Percentiles rank a stretch among this genome's conserved stretches.
Conservation (phyloP, 352 stramenopile species). For the Pythium biforme region DNA sequence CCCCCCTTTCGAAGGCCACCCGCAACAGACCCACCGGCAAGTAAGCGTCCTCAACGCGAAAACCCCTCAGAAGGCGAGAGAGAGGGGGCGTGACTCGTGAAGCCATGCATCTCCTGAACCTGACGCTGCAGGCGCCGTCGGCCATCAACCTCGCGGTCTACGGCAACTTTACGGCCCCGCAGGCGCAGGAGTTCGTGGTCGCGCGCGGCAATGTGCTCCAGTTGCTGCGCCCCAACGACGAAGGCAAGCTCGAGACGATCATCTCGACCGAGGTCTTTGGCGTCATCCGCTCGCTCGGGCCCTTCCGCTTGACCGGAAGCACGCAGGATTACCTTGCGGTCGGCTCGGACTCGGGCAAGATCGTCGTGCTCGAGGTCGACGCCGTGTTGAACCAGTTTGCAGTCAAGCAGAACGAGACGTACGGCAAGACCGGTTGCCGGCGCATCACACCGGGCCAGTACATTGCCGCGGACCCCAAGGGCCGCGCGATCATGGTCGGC, state of each 20-base stretch:
- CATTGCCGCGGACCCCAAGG: conserved; percentile 95
- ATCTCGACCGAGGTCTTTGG: conserved; percentile 89
- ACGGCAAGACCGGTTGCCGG: conserved; percentile 95
- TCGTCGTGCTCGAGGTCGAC: conserved; percentile 96
- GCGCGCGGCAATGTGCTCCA: conserved; percentile 93
- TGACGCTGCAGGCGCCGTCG: conserved; percentile 84
- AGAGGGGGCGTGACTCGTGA: not conserved
- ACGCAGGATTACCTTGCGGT: conserved; percentile 96
- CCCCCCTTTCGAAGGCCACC: conserved; percentile 22
- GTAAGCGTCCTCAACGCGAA: conserved; percentile 10
- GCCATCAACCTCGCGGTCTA: conserved; percentile 84
- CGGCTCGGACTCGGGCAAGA: conserved; percentile 94
- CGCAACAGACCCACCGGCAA: not conserved
- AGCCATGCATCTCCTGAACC: conserved; percentile 86
- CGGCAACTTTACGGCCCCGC: conserved; percentile 89
- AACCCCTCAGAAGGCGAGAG: not conserved
- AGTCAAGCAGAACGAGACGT: conserved; percentile 93
- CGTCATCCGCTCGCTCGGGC: conserved; percentile 89
- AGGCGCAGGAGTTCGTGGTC: conserved; percentile 95
- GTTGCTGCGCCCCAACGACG: conserved; percentile 84
- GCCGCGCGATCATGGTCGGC: conserved; percentile 95
- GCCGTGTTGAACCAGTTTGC: conserved; percentile 66
- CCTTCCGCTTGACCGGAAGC: conserved; percentile 86
- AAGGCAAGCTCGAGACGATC: conserved; percentile 72
- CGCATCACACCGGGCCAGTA: conserved; percentile 98